These are phyloP conservation scores for Exobasidium rhododendri DNA, from an alignment of 1,284 basidiomycete genomes.

Conservation along the genomic window DNA sequence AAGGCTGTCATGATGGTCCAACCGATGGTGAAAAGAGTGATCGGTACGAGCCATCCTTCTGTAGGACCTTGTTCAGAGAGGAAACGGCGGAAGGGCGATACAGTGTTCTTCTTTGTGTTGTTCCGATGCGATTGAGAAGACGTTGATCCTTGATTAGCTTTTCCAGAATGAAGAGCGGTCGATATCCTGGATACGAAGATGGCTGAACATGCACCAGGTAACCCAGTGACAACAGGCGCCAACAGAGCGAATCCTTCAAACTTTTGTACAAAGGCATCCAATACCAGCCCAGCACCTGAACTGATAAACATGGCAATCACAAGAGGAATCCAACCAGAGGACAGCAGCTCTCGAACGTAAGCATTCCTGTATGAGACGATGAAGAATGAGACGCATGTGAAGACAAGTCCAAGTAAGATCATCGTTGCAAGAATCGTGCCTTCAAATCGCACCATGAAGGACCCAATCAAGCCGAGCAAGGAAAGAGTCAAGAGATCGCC, in stretches of 20 bases:
- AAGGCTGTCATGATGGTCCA: conserved; percentile 34
- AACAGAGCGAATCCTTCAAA: conserved; percentile 86
- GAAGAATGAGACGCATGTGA: conserved; percentile 63
- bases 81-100: conserved; percentile 18
- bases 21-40: conserved; percentile 36
- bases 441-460: conserved; percentile 51
- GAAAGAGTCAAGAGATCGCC: conserved; percentile 82
- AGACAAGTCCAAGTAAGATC: conserved; percentile 65
- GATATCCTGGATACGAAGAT: conserved; percentile 88
- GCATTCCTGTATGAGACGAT: conserved; percentile 64
- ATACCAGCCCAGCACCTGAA: conserved; percentile 81
- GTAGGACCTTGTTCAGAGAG: conserved; percentile 25
- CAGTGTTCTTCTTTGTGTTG: not conserved
- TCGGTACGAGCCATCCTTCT: conserved; percentile 45
- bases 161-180: conserved; percentile 69
- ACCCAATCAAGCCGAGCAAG: conserved; percentile 53
- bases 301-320: conserved; percentile 90
- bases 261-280: conserved; percentile 79
- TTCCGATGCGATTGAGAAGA: not conserved
- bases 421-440: conserved; percentile 56
- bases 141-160: no score
- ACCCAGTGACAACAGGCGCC: conserved; percentile 79
- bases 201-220: conserved; percentile 71
- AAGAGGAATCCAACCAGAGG: conserved; percentile 82
- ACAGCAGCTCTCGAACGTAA: conserved; percentile 68